A percentile compares a stretch with the other conserved stretches of the same genome.
phyloP scores from a whole-genome alignment of 495 filamentous ascomycete genomes.

The Glutinoglossum americanum region DNA sequence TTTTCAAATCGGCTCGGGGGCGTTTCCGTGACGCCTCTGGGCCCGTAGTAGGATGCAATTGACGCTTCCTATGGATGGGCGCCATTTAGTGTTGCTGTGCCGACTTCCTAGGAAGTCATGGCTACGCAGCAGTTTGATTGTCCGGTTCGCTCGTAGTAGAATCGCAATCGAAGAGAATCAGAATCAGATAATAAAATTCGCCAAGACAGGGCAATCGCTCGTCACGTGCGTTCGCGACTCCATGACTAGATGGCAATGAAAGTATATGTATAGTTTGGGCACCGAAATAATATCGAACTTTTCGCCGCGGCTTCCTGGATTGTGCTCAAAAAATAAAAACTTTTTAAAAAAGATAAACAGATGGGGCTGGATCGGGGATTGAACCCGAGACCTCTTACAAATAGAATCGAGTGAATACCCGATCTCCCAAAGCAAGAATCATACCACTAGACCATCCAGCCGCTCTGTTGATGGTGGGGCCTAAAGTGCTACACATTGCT shows the following conservation, averaged over 20 bases:
- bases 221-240: too few species aligned
- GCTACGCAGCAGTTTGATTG: neutral
- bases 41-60: neutral
- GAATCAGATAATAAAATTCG: neutral
- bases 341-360: neutral
- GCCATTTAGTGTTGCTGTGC: neutral
- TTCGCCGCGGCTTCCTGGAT: too few species aligned
- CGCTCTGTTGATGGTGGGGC: neutral
- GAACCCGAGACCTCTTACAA: neutral
- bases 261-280: too few species aligned
- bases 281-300: too few species aligned
- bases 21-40: neutral
- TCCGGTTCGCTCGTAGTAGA: neutral
- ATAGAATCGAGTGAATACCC: neutral
- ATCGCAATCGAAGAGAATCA: neutral
- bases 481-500: neutral
- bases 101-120: neutral
- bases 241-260: too few species aligned
- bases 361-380: neutral
- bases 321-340: too few species aligned
- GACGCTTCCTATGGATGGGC: neutral
- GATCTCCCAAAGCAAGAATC: neutral
- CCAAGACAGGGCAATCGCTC: too few species aligned
- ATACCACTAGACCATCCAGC: neutral
- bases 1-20: neutral